Conservation (phyloP, 2,329 filamentous ascomycete genomes). For the Escovopsis weberi region DNA sequence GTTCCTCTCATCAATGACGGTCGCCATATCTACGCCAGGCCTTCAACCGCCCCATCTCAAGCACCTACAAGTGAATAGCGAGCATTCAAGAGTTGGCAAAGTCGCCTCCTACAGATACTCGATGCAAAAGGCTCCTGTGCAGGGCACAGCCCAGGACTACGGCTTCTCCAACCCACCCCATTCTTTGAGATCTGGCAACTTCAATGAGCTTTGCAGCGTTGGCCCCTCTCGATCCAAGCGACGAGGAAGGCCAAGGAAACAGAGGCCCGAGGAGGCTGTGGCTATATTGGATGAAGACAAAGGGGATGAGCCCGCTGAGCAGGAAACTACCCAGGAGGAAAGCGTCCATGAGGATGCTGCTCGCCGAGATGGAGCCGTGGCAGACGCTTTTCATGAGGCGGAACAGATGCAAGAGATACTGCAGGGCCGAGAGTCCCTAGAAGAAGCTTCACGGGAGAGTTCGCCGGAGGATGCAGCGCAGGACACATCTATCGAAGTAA, state of each 20-base stretch:
- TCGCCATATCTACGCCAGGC: conserved; percentile 16
- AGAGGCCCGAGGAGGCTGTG: neutral
- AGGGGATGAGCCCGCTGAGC: neutral
- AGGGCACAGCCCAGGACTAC: neutral
- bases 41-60: conserved; percentile 19
- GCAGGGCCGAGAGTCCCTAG: no score
- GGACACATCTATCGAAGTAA: no score
- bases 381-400: neutral
- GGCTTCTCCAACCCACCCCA: conserved; percentile 3
- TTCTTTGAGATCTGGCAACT: conserved; percentile 6
- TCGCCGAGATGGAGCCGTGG: neutral
- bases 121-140: conserved; percentile 3
- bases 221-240: conserved; percentile 11
- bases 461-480: no score
- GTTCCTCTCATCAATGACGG: conserved; percentile 23
- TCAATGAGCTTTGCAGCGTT: conserved; percentile 14
- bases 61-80: conserved; percentile 21
- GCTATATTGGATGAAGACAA: no score
- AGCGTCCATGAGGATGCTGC: neutral
- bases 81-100: conserved; percentile 22
- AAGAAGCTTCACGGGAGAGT: no score
- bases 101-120: conserved; percentile 22
- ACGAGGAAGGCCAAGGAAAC: conserved; percentile 17
- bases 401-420: no score
- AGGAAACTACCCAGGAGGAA: neutral